These are phyloP conservation scores for Sodiomyces alkalinus DNA, from an alignment of 2,329 filamentous ascomycete genomes.

Conservation along the genomic window DNA sequence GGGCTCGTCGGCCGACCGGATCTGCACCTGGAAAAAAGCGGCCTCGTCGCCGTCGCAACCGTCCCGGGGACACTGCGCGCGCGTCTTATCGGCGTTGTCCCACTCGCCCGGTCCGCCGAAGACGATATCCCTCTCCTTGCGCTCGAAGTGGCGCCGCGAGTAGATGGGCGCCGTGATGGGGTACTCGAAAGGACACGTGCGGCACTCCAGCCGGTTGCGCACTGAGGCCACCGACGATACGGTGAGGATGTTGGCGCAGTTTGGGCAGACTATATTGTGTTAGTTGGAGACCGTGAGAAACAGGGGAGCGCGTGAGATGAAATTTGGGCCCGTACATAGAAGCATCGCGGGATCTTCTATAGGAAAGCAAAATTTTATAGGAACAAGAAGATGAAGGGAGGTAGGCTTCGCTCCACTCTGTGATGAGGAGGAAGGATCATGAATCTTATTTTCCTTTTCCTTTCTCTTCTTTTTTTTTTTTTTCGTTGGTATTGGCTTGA, in stretches of 20 bases:
- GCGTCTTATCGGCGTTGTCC: slow-evolving; percentile 79
- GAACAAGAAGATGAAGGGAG: too few species aligned
- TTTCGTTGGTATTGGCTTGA: too few species aligned
- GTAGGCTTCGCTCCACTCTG: too few species aligned
- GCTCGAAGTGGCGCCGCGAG: slow-evolving; percentile 69
- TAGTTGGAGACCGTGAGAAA: not conserved
- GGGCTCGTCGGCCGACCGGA: slow-evolving; percentile 93
- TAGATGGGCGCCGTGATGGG: slow-evolving; percentile 65
- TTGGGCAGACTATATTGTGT: slow-evolving; percentile 53
- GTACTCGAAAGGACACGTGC: slow-evolving; percentile 88
- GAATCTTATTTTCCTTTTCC: too few species aligned
- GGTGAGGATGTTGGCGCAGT: slow-evolving; percentile 72
- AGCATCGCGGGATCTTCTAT: not conserved
- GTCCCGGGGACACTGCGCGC: slow-evolving; percentile 68
- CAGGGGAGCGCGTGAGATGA: not conserved
- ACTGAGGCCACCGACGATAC: slow-evolving; percentile 44
- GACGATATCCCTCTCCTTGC: slow-evolving; percentile 78
- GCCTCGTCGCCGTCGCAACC: slow-evolving; percentile 71
- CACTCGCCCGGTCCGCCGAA: slow-evolving; percentile 79
- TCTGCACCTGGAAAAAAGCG: slow-evolving; percentile 94
- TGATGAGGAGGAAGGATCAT: too few species aligned
- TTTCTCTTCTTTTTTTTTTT: too few species aligned
- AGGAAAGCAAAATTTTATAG: not conserved
- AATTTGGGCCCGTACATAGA: slow-evolving; percentile 2
- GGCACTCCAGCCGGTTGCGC: slow-evolving; percentile 81